phyloP scores from a whole-genome alignment of 345 rosid genomes.

The Nasturtium officinale region DNA sequence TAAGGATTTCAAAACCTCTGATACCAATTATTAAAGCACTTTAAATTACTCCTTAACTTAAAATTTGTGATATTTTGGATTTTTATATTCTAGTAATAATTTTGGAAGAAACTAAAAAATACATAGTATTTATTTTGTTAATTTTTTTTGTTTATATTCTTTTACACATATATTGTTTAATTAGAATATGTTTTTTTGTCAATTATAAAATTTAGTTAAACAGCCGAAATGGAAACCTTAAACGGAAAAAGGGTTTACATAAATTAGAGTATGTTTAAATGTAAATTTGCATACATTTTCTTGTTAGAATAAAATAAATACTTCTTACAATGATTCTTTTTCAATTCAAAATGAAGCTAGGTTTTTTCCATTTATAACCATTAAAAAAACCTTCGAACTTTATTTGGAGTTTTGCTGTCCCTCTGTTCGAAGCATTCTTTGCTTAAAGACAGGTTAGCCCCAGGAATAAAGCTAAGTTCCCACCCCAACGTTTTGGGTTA shows the following conservation, averaged over 20 bases:
- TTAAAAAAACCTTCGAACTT: neutral
- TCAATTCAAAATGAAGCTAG: too few species aligned
- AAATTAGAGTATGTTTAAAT: neutral
- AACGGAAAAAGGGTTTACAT: neutral
- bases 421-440: slow-evolving; percentile 71
- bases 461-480: slow-evolving; percentile 64
- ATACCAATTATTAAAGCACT: too few species aligned
- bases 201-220: neutral
- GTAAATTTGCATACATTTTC: neutral
- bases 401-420: slow-evolving; percentile 50
- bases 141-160: neutral
- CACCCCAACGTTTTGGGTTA: slow-evolving; percentile 44
- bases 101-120: neutral
- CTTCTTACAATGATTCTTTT: neutral
- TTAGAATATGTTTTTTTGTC: neutral
- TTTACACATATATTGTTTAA: neutral
- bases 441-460: slow-evolving; percentile 69
- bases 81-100: neutral
- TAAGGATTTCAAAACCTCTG: too few species aligned
- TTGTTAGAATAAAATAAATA: neutral
- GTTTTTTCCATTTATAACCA: too few species aligned
- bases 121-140: neutral
- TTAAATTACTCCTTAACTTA: too few species aligned
- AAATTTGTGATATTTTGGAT: too few species aligned
- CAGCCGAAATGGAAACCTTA: neutral